These are phyloP conservation scores for Salvia sclarea DNA, from an alignment of 305 asterid genomes.

Conservation along the genomic window DNA sequence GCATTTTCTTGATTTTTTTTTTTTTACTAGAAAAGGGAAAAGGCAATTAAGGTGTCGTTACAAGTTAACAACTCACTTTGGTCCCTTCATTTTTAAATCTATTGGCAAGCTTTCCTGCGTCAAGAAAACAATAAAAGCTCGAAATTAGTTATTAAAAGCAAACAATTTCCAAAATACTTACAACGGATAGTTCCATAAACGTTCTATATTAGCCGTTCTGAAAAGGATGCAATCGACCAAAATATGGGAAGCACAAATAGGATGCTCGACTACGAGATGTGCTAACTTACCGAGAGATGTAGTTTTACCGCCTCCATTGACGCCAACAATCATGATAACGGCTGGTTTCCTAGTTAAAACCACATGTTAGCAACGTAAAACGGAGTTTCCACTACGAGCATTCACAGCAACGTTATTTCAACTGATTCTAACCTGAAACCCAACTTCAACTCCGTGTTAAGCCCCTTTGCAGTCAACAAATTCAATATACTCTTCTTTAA, in stretches of 20 bases:
- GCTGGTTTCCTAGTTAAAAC: conserved; percentile 76
- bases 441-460: conserved; percentile 74
- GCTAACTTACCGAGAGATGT: conserved; percentile 83
- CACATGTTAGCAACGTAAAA: conserved; percentile 27
- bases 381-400: neutral
- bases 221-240: neutral
- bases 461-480: conserved; percentile 73
- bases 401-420: conserved; percentile 13
- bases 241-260: neutral
- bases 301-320: conserved; percentile 98
- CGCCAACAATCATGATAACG: conserved; percentile 91
- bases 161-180: conserved; percentile 10
- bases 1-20: neutral
- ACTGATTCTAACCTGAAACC: conserved; percentile 73
- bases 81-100: conserved; percentile 87
- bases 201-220: neutral
- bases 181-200: neutral
- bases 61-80: conserved; percentile 55
- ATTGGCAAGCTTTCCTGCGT: conserved; percentile 87
- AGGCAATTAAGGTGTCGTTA: neutral
- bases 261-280: neutral
- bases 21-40: neutral
- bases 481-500: conserved; percentile 73
- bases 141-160: conserved; percentile 17
- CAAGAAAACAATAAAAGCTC: neutral